Conservation (phyloP, 1,139 yeast species). For the Trichomonascaceae sp. region DNA sequence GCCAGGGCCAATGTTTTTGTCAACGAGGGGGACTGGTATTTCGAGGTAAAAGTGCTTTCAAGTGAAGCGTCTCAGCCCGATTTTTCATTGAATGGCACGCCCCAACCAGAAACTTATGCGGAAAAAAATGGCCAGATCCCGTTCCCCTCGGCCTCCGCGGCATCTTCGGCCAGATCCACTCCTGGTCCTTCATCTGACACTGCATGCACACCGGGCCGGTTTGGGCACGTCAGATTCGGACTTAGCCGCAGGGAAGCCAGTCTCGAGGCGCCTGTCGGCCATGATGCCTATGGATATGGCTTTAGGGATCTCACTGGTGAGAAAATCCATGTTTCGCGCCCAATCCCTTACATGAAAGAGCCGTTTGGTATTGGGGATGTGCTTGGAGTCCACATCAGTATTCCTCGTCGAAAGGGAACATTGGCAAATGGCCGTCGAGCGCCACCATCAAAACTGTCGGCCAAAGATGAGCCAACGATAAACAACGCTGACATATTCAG, state of each 20-base stretch:
- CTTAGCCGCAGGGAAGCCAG: slow-evolving; percentile 75
- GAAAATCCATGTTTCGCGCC: slow-evolving; percentile 61
- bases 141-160: slow-evolving; percentile 1
- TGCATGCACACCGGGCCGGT: slow-evolving; percentile 12
- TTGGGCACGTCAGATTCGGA: slow-evolving; percentile 66
- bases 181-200: background rate
- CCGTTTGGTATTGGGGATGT: slow-evolving; percentile 68
- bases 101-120: slow-evolving; percentile 8
- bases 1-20: slow-evolving; percentile 64
- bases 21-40: slow-evolving; percentile 68
- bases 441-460: slow-evolving; percentile 2
- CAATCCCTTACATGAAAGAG: slow-evolving; percentile 37
- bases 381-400: slow-evolving; percentile 61
- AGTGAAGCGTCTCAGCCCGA: slow-evolving; percentile 24
- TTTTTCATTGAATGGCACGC: background rate
- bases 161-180: background rate
- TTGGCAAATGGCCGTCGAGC: slow-evolving; percentile 1
- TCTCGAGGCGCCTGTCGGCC: slow-evolving; percentile 91
- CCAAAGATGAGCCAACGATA: too few relatives aligned
- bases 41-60: slow-evolving; percentile 48
- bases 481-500: slow-evolving; percentile 34
- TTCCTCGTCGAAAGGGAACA: slow-evolving; percentile 35
- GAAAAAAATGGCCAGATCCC: background rate
- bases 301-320: slow-evolving; percentile 74
- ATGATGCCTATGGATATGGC: slow-evolving; percentile 90